Conservation (phyloP, 2,329 filamentous ascomycete genomes). For the Nigrograna mackinnonii region DNA sequence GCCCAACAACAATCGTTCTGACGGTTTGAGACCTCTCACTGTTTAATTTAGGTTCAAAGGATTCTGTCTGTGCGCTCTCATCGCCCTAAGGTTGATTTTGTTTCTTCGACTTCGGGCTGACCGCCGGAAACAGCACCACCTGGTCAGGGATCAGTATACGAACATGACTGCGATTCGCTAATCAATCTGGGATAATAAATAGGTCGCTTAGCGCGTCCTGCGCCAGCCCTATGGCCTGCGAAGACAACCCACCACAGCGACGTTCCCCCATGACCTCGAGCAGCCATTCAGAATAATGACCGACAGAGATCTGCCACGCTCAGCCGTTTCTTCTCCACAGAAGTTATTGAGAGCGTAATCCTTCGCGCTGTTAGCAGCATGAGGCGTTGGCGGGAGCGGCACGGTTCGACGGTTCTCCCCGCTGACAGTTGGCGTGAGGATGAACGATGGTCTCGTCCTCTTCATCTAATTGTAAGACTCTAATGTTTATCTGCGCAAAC, state of each 20-base stretch:
- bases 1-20: not conserved
- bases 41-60: slow-evolving; percentile 11
- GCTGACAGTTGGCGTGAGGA: too few relatives aligned
- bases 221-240: slow-evolving; percentile 17
- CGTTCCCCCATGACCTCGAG: not conserved
- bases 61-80: slow-evolving; percentile 2
- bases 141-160: too few relatives aligned
- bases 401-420: slow-evolving; percentile 11
- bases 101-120: slow-evolving; percentile 4
- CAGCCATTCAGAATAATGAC: too few relatives aligned
- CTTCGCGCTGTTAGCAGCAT: slow-evolving; percentile 8
- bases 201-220: slow-evolving; percentile 11
- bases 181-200: slow-evolving; percentile 9
- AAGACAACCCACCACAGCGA: slow-evolving; percentile 6
- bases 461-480: too few relatives aligned
- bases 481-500: too few relatives aligned
- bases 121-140: slow-evolving; percentile 3
- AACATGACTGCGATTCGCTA: slow-evolving; percentile 9
- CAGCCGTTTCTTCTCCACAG: too few relatives aligned
- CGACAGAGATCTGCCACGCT: too few relatives aligned
- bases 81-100: slow-evolving; percentile 4
- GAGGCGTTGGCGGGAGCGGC: slow-evolving; percentile 7
- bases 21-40: not conserved
- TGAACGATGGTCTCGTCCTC: too few relatives aligned
- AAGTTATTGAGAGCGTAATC: slow-evolving; percentile 3